Conservation (phyloP, 2,329 filamentous ascomycete genomes). For the Elsinoe perseae region DNA sequence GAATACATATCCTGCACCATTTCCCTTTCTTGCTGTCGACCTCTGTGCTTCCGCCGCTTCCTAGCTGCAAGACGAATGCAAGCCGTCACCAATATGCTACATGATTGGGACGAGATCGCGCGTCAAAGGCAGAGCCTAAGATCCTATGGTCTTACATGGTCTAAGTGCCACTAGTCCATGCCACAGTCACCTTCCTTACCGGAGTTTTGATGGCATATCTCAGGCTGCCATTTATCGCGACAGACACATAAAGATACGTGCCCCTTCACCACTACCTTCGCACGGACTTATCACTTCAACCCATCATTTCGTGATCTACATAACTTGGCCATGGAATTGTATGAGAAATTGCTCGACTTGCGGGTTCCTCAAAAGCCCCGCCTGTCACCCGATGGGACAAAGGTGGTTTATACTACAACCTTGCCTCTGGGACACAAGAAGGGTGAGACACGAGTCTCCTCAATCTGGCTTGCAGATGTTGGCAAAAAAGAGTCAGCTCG, state of each 20-base stretch:
- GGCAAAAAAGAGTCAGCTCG: slow-evolving; percentile 23
- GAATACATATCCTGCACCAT: no score
- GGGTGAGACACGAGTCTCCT: slow-evolving; percentile 21
- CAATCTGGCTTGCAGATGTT: slow-evolving; percentile 26
- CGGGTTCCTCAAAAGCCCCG: slow-evolving; percentile 23
- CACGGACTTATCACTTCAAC: background rate
- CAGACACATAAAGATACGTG: background rate
- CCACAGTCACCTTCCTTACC: background rate
- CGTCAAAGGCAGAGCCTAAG: background rate
- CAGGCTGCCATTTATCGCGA: background rate
- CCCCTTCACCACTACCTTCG: background rate
- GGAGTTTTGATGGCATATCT: background rate
- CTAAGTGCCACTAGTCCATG: background rate
- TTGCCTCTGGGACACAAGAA: slow-evolving; percentile 20
- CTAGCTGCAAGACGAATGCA: background rate
- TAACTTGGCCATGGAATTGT: slow-evolving; percentile 14
- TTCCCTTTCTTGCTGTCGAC: background rate
- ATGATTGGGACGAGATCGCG: background rate
- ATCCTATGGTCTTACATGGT: background rate
- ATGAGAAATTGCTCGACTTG: slow-evolving; percentile 22
- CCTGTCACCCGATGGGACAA: slow-evolving; percentile 22
- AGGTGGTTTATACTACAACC: slow-evolving; percentile 25
- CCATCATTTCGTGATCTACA: background rate
- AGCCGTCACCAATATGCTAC: background rate
- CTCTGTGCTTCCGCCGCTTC: no score